Evolutionary conservation across 2,329 filamentous ascomycete species (phyloP), one percentile per base, ranked within the genome.

Genomic region (Aschersonia sp.): DNA sequence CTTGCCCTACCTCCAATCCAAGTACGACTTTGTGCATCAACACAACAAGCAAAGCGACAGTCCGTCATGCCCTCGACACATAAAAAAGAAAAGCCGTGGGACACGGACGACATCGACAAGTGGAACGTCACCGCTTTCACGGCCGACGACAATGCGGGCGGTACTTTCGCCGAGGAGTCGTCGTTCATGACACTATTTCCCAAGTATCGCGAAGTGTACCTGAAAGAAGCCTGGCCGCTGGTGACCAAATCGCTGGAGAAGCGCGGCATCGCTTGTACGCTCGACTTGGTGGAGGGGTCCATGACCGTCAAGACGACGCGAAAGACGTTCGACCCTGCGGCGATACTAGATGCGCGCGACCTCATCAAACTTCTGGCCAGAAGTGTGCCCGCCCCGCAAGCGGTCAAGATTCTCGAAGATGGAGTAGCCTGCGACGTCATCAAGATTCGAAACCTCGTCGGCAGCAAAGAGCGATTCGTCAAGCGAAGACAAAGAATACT

Each of bases 271-370:
- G 87, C 85, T 42, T 96, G 90, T 62, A 89, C 85, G 7, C 79
- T 98, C 30, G 90, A 98, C 70, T 73, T 98, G 63, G 85, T 97
- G 5, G 89, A 97, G 64, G 92, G 92, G 60, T 87, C 81, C 62
- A 97, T 97, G 90, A 89, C 85, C 0, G 90, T 97, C 54, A 94
- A 90, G 68, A 97, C 92, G 30, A 97, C 90, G 2, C 75, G 85
- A 58, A 89, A 89, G 64, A 94, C 88, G 4, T 94, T 75, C 63
- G 92, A 98, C 60, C 92, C 92, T 6, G 88, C 89, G 5, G 79
- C 89, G 5, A 94, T 98, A 49, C 75, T 98, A 48, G 95, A 96
- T 56, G 89, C 90, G 12, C 80, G 92, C 54, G 92, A 98, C 63
- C 72, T 98, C 52, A 92, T 98, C 63, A 96, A 95, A 62, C 72